Base-by-base conservation (phyloP, 345 rosid species). In the Kandelia obovata region DNA sequence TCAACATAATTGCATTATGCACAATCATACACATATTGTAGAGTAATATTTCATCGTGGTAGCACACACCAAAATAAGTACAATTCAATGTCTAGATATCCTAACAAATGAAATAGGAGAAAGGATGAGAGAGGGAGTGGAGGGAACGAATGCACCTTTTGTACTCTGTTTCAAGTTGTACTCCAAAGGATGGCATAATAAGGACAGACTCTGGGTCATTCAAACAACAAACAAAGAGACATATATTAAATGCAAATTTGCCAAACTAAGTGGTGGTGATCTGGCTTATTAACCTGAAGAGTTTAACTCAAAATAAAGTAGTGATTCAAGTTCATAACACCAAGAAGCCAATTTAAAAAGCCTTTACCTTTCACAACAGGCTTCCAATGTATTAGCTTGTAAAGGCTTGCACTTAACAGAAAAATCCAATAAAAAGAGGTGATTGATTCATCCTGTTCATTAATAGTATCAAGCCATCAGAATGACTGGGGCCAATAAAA, bases 121-220 rank as follows among this genome's bases (percentile, higher is more conserved):
- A 56, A 19, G 16, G 17, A 6, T 2, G 17, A 43, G 49, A 43
- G 31, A 49, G 5, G 25, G 37, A 62, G 70, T 34, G 34, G 60
- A 16, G n/a, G 59, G 6, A 32, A 64, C 25, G 37, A 46, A 39
- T 5, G 7, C 78, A 89, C 98, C 96, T 88, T 52, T 69, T 17
- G 85, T 86, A 87, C 64, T 85, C 88, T 49, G 96, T 91, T 79
- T 89, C 92, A 35, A 91, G 90, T 77, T 89, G 97, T 75, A 91
- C 83, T 61, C 92, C 97, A 69, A 89, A 87, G 70, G 85, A 75
- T 66, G 97, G 91, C 82, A 91, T 82, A 74, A 88, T 79, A 62
- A 86, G 74, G 55, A 93, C 92, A 73, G 94, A 86, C 69, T 91
- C 98, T 93, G 87, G 67, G 73, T 57, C 71, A 59, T 67, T 80